A percentile compares a stretch with the other conserved stretches of the same genome.
Evolutionary conservation across 225 moss, liverwort and hornwort genomes (phyloP).

Genomic region (Ulota crispa): DNA sequence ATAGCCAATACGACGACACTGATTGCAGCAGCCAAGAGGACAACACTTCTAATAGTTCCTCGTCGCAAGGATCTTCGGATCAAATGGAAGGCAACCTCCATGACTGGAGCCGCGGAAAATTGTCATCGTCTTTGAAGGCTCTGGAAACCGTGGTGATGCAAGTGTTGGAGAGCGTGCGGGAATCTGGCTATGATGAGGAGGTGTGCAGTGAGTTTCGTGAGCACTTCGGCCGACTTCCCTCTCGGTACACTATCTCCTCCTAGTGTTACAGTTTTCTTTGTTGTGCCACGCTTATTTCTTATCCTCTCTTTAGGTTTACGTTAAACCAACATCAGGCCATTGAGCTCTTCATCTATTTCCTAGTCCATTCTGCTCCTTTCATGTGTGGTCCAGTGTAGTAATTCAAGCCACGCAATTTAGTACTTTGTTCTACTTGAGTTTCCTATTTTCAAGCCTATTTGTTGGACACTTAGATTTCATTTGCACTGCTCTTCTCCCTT

Average conservation of each 20-base stretch:
- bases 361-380: not conserved
- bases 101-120: constrained; percentile 35
- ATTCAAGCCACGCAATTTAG: not conserved
- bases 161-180: constrained; percentile 72
- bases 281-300: not conserved
- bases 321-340: not conserved
- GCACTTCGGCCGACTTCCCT: constrained; percentile 73
- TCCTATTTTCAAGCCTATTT: not conserved
- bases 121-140: constrained; percentile 39
- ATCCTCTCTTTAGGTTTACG: not conserved
- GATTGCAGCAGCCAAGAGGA: not conserved
- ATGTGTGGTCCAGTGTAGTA: not conserved
- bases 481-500: not conserved
- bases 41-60: constrained; percentile 13
- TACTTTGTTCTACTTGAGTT: not conserved
- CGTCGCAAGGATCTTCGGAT: constrained; percentile 34
- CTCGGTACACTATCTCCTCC: constrained; percentile 49
- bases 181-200: constrained; percentile 71
- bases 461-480: not conserved
- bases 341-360: not conserved
- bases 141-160: constrained; percentile 68
- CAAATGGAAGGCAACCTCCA: constrained; percentile 28
- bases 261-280: not conserved
- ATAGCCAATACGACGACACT: not conserved
- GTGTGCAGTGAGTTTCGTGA: constrained; percentile 72